Conservation (phyloP, 306 rosid genomes). For the Lathyrus aphaca region DNA sequence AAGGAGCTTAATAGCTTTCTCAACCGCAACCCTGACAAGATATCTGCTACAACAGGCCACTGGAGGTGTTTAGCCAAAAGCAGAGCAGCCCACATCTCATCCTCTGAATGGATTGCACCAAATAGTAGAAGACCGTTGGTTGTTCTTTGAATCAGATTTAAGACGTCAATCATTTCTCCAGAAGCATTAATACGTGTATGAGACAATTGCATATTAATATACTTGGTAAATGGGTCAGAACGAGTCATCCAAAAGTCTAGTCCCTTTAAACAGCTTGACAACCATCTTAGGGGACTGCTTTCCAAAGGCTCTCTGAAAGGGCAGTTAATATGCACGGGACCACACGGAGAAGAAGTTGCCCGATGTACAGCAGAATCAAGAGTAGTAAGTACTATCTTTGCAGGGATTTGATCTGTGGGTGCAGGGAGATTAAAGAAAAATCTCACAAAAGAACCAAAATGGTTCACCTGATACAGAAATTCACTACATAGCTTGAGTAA, state of each 20-base stretch:
- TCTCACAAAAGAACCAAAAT: constrained; percentile 93
- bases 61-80: constrained; percentile 83
- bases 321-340: constrained; percentile 94
- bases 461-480: constrained; percentile 68
- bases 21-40: constrained; percentile 87
- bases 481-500: constrained; percentile 34
- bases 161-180: constrained; percentile 61
- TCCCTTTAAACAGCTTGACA: constrained; percentile 70
- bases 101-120: constrained; percentile 82
- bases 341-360: constrained; percentile 81
- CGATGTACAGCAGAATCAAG: constrained; percentile 84
- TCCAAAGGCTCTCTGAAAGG: constrained; percentile 93
- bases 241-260: constrained; percentile 73
- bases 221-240: constrained; percentile 84
- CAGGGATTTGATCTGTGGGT: constrained; percentile 77
- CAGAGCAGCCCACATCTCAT: constrained; percentile 94
- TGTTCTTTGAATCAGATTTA: constrained; percentile 55
- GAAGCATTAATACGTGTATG: constrained; percentile 41
- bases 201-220: constrained; percentile 56
- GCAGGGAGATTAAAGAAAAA: constrained; percentile 90
- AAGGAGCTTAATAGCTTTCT: constrained; percentile 68
- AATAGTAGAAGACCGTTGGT: constrained; percentile 69
- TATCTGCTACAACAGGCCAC: constrained; percentile 94
- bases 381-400: constrained; percentile 86
- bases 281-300: constrained; percentile 72